Base-by-base conservation (phyloP, 2,329 filamentous ascomycete genomes). In the Shiraia sp. region DNA sequence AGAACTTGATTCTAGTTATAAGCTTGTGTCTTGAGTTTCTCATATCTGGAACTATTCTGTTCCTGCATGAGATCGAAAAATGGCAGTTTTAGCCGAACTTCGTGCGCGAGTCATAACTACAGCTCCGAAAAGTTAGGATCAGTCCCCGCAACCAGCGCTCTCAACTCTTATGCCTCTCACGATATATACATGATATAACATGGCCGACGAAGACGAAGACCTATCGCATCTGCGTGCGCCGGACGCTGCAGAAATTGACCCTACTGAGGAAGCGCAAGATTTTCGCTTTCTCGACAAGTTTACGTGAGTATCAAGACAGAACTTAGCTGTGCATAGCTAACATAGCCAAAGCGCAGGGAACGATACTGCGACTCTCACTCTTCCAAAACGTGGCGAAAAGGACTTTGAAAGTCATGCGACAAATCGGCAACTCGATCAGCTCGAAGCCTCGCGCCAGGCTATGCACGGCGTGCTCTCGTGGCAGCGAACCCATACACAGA, bases 321-420 rank as follows among this genome's bases (percentile, higher is more conserved):
- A 24, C 24, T 30, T 31, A 24, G 19, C 19, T 22, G 19, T 17
- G n/a, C 12, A 13, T 17, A 22, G 37, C 50, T 52, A 30, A 41
- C 41, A 43, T 15, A 10, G 12, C 23, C 6, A n/a, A 42, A 29
- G 37, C 40, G 65, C 60, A 25, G 44, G 49, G 28, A 46, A 55
- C 29, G 56, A 56, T 31, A 53, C 47, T 33, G 52, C 57, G 37
- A 45, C 48, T n/a, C 57, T 73, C 74, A 82, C 83, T 56, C 79
- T 91, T 9, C 90, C 95, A 25, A 90, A 92, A 53, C 89, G 90
- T 51, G 93, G 93, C 47, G 90, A 95, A 68, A 99, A 99, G 70
- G 93, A 99, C 73, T 99, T 96, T 68, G 93, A 97, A 72, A 85
- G 88, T 19, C 90, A 97, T 71, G 88, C 88, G 33, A 97, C 93